A percentile compares a stretch with the other conserved stretches of the same genome.
phyloP scores from a whole-genome alignment of 805 yeast species.

The Saccharomyces kudriavzevii region DNA sequence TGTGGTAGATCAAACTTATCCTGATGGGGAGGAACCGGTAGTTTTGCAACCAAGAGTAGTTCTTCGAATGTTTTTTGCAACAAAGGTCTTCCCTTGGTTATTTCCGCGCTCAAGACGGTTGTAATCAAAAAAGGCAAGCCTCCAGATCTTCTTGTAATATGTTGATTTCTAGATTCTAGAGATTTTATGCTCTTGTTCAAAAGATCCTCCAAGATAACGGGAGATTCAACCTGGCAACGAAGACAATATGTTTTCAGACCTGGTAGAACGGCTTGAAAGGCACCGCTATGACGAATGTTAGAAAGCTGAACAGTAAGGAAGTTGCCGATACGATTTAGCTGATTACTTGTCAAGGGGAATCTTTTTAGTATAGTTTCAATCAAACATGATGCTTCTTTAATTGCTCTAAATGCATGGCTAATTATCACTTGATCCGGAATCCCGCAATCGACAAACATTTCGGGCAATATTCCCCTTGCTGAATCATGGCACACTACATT shows the following conservation, averaged over 20 bases:
- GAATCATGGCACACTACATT: conserved; percentile 57
- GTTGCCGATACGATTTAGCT: conserved; percentile 37
- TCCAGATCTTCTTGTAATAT: conserved; percentile 83
- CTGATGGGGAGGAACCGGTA: conserved; percentile 39
- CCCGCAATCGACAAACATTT: conserved; percentile 33
- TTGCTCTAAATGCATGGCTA: conserved; percentile 74
- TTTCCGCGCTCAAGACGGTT: conserved; percentile 56
- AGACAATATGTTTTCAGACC: conserved; percentile 61
- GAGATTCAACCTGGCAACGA: conserved; percentile 38
- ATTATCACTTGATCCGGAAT: conserved; percentile 40
- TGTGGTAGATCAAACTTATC: conserved; percentile 74
- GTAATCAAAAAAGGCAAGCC: conserved; percentile 79
- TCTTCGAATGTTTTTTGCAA: conserved; percentile 43
- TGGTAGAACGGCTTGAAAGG: conserved; percentile 82
- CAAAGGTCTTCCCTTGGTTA: conserved; percentile 31
- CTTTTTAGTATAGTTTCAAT: conserved; percentile 38
- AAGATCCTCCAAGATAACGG: conserved; percentile 48
- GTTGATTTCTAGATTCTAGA: conserved; percentile 51
- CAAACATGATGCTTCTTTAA: conserved; percentile 63
- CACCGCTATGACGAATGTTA: conserved; percentile 80
- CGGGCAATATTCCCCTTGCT: conserved; percentile 58
- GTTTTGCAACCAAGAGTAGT: conserved; percentile 47
- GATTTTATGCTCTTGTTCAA: conserved; percentile 44
- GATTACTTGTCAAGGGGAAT: conserved; percentile 21
- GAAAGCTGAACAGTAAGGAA: conserved; percentile 59